phyloP scores from a whole-genome alignment of 1,139 yeast genomes.

The Pichia sp. region DNA sequence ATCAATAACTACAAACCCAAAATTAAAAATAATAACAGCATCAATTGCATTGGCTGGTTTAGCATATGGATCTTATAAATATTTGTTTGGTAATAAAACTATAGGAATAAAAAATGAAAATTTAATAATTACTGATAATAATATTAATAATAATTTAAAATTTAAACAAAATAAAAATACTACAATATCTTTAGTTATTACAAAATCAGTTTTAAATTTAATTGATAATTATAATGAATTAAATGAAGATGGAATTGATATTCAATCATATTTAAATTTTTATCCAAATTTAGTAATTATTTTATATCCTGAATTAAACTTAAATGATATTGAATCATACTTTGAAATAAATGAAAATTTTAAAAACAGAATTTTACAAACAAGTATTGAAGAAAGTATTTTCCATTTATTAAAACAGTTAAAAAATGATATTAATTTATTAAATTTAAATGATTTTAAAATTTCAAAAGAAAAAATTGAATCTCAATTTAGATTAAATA shows the following conservation, averaged over 20 bases:
- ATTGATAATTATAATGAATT: slow-evolving; percentile 8
- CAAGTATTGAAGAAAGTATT: slow-evolving; percentile 34
- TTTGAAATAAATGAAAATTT: slow-evolving; percentile 21
- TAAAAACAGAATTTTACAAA: slow-evolving; percentile 32
- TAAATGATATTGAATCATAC: slow-evolving; percentile 23
- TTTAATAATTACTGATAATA: background rate
- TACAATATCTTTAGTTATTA: slow-evolving; percentile 19
- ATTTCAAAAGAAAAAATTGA: slow-evolving; percentile 15
- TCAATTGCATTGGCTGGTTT: slow-evolving; percentile 12
- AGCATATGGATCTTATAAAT: slow-evolving; percentile 14
- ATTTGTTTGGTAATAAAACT: background rate
- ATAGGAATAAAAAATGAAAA: background rate
- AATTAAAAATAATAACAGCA: slow-evolving; percentile 6
- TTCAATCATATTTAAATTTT: slow-evolving; percentile 12
- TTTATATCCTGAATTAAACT: slow-evolving; percentile 29
- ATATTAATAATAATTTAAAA: slow-evolving; percentile 1
- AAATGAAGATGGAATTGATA: slow-evolving; percentile 14
- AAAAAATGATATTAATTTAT: slow-evolving; percentile 30
- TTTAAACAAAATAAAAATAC: slow-evolving; percentile 6
- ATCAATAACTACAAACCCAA: background rate
- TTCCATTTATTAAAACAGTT: slow-evolving; percentile 40
- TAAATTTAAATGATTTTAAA: slow-evolving; percentile 29
- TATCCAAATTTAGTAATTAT: slow-evolving; percentile 25
- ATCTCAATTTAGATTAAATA: slow-evolving; percentile 21
- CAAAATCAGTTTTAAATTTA: slow-evolving; percentile 9